Evolutionary conservation across 768 basidiomycete species (phyloP), one percentile per base, ranked within the genome.

Genomic region (Tulasnella sp.): DNA sequence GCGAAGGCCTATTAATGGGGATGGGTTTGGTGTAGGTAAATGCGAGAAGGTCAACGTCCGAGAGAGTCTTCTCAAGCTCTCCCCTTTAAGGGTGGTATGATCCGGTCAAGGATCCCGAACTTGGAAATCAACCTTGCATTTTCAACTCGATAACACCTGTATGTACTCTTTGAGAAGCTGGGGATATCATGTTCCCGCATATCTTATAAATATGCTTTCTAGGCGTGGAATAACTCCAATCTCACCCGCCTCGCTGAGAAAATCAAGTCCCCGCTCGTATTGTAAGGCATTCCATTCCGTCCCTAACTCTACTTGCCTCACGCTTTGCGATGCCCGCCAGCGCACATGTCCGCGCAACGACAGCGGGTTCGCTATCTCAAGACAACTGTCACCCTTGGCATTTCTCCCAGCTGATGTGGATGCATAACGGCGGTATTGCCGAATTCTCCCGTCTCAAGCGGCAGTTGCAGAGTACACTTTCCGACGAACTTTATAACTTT

Each of bases 211-310:
- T 19, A 36, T 68, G 62, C 10, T 68, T 6, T 34, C 2, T 48
- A 98, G 93, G 98, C 96, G 9, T 99, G 98, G 97, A 97, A 96
- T 83, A 98, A 98, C 83, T 90, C 92, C 36, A 99, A 99, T 84
- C 89, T 99, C 68, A 90, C 90, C n/a, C 90, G 98, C 21, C 86
- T 99, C 40, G 97, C 98, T 0, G 97, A 98, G 86, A 99, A 99
- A 87, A 97, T 97, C 86, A 94, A 96, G 84, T 96, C 94, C 1
- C 95, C 96, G 1, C 88, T 99, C 52, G 95, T 99, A 77, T 99
- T 99, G 94, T 94, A 84, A 83, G 92, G 87, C 68, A 68, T 71
- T 31, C 31, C 71, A 31, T 48, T 78, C 36, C 42, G 74, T 58
- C 34, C 38, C 73, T 18, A 48, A 42, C 21, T 77, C 34, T 46